Conservation (phyloP, 225 moss, liverwort and hornwort species). For the Thuidium tamariscinum region DNA sequence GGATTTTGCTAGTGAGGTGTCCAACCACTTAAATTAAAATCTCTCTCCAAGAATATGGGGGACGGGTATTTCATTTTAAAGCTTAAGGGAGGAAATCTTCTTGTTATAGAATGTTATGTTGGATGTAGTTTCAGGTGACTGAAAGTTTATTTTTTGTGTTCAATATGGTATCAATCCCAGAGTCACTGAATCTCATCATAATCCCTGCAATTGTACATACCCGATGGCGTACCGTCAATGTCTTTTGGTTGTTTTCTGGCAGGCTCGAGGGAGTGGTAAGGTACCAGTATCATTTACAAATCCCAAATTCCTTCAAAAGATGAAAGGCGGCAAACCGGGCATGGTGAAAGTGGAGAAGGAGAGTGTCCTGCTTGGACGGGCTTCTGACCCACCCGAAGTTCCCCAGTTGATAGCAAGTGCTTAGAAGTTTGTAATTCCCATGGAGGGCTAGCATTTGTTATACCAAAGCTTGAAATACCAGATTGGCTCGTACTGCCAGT, state of each 20-base stretch:
- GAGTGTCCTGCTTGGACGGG: slow-evolving; percentile 27
- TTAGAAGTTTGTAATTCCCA: not conserved
- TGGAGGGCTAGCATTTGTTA: not conserved
- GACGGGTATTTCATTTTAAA: not conserved
- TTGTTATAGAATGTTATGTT: not conserved
- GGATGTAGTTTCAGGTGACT: not conserved
- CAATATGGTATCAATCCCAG: not conserved
- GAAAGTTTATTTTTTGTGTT: not conserved
- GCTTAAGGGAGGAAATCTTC: not conserved
- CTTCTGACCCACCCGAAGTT: slow-evolving; percentile 14
- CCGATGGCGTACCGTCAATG: not conserved
- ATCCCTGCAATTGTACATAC: not conserved
- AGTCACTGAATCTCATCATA: not conserved
- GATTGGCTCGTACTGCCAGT: not conserved
- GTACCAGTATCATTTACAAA: slow-evolving; percentile 40
- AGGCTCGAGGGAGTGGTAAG: slow-evolving; percentile 48
- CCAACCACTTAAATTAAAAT: not conserved
- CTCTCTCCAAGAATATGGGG: not conserved
- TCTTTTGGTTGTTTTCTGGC: not conserved
- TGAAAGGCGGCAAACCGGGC: slow-evolving; percentile 41
- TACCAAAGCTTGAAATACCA: not conserved
- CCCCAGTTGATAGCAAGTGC: slow-evolving; percentile 10
- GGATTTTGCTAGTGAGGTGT: not conserved
- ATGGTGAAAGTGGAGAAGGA: slow-evolving; percentile 57
- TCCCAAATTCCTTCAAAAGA: slow-evolving; percentile 29